Evolutionary conservation across 768 basidiomycete species (phyloP).

Genomic region (Galerina sulciceps): DNA sequence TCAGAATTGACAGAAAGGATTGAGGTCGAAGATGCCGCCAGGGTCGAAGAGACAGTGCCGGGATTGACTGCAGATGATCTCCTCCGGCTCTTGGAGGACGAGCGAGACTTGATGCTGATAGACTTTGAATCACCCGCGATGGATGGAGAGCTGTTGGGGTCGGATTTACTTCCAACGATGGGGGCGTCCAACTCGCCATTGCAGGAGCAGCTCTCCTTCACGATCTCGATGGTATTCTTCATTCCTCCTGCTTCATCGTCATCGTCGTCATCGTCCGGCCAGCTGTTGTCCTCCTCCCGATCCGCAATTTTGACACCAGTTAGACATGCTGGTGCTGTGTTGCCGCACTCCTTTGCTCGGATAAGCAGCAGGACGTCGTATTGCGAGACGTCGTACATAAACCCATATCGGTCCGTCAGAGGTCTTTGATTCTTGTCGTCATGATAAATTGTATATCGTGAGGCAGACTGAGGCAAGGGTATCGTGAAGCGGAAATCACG

Average conservation of each 20-base stretch:
- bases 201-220: conserved; percentile 50
- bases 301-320: conserved; percentile 91
- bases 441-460: conserved; percentile 47
- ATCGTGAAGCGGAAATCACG: conserved; percentile 77
- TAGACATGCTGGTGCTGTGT: conserved; percentile 80
- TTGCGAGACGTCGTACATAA: conserved; percentile 84
- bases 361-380: conserved; percentile 81
- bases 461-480: conserved; percentile 58
- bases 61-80: conserved; percentile 43
- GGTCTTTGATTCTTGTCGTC: conserved; percentile 58
- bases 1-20: conserved; percentile 63
- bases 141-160: conserved; percentile 6
- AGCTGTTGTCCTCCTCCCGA: conserved; percentile 76
- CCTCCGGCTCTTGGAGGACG: conserved; percentile 54
- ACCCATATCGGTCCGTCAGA: conserved; percentile 87
- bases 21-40: conserved; percentile 44
- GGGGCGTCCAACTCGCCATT: conserved; percentile 36
- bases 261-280: conserved; percentile 64
- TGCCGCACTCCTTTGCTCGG: conserved; percentile 72
- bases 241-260: conserved; percentile 25
- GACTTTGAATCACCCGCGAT: conserved; percentile 23
- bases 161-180: conserved; percentile 18
- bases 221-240: conserved; percentile 45
- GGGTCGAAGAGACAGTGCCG: conserved; percentile 21
- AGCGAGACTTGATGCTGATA: conserved; percentile 46